Conservation (phyloP, 148 eudicot species). For the Spergularia marina region DNA sequence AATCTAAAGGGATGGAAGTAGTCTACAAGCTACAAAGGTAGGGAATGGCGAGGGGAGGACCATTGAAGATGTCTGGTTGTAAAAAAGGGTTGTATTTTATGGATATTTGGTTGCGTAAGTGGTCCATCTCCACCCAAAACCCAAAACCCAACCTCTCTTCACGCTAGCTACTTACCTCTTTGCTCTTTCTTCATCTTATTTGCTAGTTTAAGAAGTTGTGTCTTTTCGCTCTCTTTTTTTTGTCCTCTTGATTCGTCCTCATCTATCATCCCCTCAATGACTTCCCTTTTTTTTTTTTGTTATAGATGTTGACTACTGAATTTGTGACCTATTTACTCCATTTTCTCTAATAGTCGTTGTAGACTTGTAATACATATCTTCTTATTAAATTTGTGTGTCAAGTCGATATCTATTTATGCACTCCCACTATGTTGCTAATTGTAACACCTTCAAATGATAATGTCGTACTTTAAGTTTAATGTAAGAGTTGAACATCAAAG, state of each 20-base stretch:
- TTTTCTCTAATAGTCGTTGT: too few species aligned
- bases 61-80: constrained; percentile 17
- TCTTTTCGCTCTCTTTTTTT: not conserved
- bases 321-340: not conserved
- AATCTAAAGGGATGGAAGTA: not conserved
- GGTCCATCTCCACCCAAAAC: constrained; percentile 12
- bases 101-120: constrained; percentile 19
- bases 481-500: not conserved
- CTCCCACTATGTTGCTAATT: too few species aligned
- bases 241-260: constrained; percentile 13
- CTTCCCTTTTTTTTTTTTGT: not conserved
- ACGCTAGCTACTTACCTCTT: not conserved
- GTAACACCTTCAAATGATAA: too few species aligned
- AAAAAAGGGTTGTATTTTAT: not conserved
- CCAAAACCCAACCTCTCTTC: not conserved
- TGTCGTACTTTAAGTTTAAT: too few species aligned
- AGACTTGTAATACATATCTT: too few species aligned
- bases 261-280: not conserved
- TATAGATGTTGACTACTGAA: constrained; percentile 4
- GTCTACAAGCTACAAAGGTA: too few species aligned
- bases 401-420: too few species aligned
- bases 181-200: not conserved
- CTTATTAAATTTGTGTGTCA: too few species aligned
- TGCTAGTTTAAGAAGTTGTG: constrained; percentile 2
- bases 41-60: constrained; percentile 1